phyloP scores from a whole-genome alignment of 345 rosid species.

The Anacardium occidentale region DNA sequence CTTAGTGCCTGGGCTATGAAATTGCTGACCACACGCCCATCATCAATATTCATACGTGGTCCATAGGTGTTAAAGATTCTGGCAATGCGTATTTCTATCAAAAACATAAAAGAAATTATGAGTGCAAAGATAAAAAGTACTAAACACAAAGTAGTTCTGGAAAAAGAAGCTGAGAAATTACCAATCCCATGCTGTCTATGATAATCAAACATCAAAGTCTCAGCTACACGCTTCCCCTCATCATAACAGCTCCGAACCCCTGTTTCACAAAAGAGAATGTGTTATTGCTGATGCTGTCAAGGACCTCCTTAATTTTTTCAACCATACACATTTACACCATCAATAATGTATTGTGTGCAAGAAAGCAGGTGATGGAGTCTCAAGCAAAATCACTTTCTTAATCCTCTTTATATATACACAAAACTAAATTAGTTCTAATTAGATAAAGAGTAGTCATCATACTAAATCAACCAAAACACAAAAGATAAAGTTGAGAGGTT shows the following conservation, averaged over 20 bases:
- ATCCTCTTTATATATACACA: neutral
- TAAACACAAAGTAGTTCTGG: neutral
- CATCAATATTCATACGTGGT: conserved; percentile 97
- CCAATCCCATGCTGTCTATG: conserved; percentile 97
- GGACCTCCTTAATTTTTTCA: neutral
- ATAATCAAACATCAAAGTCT: conserved; percentile 95
- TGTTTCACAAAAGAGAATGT: conserved; percentile 25
- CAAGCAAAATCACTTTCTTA: neutral
- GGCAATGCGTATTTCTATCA: conserved; percentile 88
- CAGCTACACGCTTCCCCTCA: conserved; percentile 99
- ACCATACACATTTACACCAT: neutral
- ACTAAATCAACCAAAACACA: neutral
- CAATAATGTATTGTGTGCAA: neutral
- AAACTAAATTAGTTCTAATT: neutral
- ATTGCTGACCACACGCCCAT: conserved; percentile 99
- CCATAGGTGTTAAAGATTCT: conserved; percentile 98
- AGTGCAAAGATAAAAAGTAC: neutral
- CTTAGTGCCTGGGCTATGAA: conserved; percentile 98
- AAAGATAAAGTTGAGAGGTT: neutral
- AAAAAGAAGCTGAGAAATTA: conserved; percentile 26
- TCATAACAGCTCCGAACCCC: conserved; percentile 97
- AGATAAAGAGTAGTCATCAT: neutral
- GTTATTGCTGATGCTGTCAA: neutral
- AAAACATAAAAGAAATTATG: conserved; percentile 15
- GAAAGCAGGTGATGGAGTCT: neutral